Evolutionary conservation across 1,284 basidiomycete species (phyloP).

Genomic region (Melanopsichium pennsylvanicum): DNA sequence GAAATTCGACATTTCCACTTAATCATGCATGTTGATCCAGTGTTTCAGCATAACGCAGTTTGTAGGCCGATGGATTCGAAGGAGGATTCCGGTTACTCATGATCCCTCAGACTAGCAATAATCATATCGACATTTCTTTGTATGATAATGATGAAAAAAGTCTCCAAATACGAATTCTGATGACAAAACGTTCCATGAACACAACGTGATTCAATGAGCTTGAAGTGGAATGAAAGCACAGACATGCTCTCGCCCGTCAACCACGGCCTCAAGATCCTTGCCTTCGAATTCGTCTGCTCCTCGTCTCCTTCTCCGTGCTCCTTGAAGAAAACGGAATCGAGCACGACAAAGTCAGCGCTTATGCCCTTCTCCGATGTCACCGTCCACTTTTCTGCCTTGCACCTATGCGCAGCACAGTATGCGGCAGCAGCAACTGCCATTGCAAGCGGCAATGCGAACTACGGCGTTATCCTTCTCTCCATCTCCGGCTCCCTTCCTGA

Average conservation of each 20-base stretch:
- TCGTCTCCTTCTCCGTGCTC: constrained; percentile 22
- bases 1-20: too few species aligned
- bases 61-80: neutral
- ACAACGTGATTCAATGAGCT: too few species aligned
- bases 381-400: constrained; percentile 34
- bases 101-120: too few species aligned
- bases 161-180: too few species aligned
- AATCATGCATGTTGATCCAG: too few species aligned
- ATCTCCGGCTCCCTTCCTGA: constrained; percentile 30
- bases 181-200: too few species aligned
- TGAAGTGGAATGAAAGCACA: too few species aligned
- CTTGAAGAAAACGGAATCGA: constrained; percentile 43
- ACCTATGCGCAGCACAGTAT: constrained; percentile 41
- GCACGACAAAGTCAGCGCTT: constrained; percentile 44
- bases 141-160: too few species aligned
- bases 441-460: constrained; percentile 45
- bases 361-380: constrained; percentile 36
- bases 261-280: constrained; percentile 46
- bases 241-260: constrained; percentile 20
- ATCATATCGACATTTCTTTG: too few species aligned
- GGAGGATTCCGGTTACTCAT: too few species aligned
- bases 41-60: neutral
- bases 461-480: constrained; percentile 25
- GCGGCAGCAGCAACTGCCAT: constrained; percentile 36
- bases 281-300: constrained; percentile 30